A percentile compares a stretch with the other conserved stretches of the same genome.
phyloP scores from a whole-genome alignment of 768 basidiomycete genomes.

The Scleroderma bovista region DNA sequence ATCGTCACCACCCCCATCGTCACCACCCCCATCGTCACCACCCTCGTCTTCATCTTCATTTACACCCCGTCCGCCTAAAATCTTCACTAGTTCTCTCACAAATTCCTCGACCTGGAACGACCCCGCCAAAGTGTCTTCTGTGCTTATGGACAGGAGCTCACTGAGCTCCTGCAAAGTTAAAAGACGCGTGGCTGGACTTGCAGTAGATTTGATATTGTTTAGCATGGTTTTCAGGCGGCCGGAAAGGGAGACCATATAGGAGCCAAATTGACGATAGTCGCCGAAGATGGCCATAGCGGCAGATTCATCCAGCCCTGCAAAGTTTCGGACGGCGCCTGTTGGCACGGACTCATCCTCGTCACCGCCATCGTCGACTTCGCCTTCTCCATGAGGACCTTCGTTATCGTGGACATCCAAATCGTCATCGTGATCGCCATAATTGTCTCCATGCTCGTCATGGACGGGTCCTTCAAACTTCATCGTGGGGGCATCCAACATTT shows the following conservation, averaged over 20 bases:
- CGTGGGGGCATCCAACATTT: slow-evolving; percentile 64
- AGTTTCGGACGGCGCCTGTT: slow-evolving; percentile 32
- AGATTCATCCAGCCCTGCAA: slow-evolving; percentile 59
- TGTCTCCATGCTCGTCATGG: slow-evolving; percentile 43
- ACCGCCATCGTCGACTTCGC: slow-evolving; percentile 41
- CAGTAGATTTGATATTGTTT: slow-evolving; percentile 78
- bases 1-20: slow-evolving; percentile 67
- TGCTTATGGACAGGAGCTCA: slow-evolving; percentile 92
- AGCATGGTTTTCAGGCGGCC: slow-evolving; percentile 87
- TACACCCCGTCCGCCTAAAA: slow-evolving; percentile 75
- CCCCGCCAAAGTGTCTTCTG: slow-evolving; percentile 93
- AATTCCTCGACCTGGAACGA: slow-evolving; percentile 94
- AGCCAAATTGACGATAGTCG: slow-evolving; percentile 82
- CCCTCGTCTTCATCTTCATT: slow-evolving; percentile 72
- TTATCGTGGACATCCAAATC: slow-evolving; percentile 45
- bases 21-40: slow-evolving; percentile 67
- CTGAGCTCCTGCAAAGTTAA: slow-evolving; percentile 91
- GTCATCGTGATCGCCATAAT: slow-evolving; percentile 36
- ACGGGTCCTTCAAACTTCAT: slow-evolving; percentile 41
- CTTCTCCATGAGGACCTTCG: slow-evolving; percentile 40
- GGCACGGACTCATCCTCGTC: slow-evolving; percentile 34
- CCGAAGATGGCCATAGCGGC: slow-evolving; percentile 78
- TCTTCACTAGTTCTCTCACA: slow-evolving; percentile 86
- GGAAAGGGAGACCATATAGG: slow-evolving; percentile 89
- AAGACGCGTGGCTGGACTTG: slow-evolving; percentile 81